Conservation (phyloP, 768 basidiomycete species). For the Mycena pura region DNA sequence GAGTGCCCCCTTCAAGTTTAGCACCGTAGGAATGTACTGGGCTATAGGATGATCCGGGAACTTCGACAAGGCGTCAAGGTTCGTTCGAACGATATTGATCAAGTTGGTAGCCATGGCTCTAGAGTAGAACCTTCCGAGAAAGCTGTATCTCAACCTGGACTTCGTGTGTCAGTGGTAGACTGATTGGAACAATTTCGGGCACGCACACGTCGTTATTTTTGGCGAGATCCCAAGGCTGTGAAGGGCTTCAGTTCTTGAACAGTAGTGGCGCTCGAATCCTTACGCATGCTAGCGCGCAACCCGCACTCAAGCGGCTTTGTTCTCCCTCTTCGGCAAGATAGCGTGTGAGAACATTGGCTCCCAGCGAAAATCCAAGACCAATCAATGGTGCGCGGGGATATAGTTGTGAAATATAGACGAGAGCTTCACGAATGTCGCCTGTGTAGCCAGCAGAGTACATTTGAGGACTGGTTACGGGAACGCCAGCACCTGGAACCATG, state of each 20-base stretch:
- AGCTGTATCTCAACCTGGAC: conserved; percentile 59
- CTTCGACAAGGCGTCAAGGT: conserved; percentile 52
- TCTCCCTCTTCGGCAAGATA: conserved; percentile 88
- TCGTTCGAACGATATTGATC: conserved; percentile 58
- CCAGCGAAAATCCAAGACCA: conserved; percentile 92
- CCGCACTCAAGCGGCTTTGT: conserved; percentile 64
- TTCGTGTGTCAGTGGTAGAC: conserved; percentile 8
- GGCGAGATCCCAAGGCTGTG: conserved; percentile 60
- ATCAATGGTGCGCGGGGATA: conserved; percentile 85
- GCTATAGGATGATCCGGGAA: conserved; percentile 60
- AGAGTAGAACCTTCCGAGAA: conserved; percentile 73
- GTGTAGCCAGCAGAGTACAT: conserved; percentile 91
- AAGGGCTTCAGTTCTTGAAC: conserved; percentile 19
- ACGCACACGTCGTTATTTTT: conserved; percentile 55
- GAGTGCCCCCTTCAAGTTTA: conserved; percentile 58
- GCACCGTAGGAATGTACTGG: conserved; percentile 51
- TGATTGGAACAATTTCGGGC: conserved; percentile 32
- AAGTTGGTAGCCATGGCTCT: conserved; percentile 83
- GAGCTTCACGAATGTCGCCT: conserved; percentile 83
- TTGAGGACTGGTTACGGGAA: conserved; percentile 81
- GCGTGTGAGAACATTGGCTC: conserved; percentile 88
- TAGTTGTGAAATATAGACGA: conserved; percentile 72
- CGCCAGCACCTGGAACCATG: conserved; percentile 71
- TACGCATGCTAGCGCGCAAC: conserved; percentile 78
- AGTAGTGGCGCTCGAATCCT: conserved; percentile 37